Evolutionary conservation across 306 rosid genomes (phyloP).

Genomic region (Rosa lucieae): DNA sequence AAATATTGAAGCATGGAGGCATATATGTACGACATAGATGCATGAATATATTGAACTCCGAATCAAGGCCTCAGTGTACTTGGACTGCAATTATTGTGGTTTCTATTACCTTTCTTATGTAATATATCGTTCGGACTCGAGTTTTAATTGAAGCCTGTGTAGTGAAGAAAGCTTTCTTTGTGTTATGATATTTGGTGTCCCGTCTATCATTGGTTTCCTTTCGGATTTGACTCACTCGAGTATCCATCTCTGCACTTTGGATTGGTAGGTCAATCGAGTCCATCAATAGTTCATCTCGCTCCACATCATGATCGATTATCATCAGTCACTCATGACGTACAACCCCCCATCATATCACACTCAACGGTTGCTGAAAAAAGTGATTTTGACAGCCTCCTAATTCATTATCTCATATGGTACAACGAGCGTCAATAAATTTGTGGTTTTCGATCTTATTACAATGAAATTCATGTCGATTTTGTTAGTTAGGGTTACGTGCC

Average conservation of each 20-base stretch:
- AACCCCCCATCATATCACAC: slow-evolving; percentile 32
- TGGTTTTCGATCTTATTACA: neutral
- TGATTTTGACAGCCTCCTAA: slow-evolving; percentile 50
- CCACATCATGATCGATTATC: slow-evolving; percentile 2
- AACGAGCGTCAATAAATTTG: neutral
- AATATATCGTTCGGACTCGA: neutral
- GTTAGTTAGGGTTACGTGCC: neutral
- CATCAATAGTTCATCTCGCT: slow-evolving; percentile 21
- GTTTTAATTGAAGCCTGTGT: neutral
- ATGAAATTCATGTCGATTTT: neutral
- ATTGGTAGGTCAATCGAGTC: neutral
- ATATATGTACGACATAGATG: neutral
- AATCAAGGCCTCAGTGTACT: neutral
- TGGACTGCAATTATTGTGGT: neutral
- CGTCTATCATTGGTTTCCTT: neutral
- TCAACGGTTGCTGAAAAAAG: slow-evolving; percentile 13
- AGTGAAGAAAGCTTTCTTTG: neutral
- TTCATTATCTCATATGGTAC: neutral
- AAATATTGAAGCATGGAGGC: neutral
- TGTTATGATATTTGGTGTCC: neutral
- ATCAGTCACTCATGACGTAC: slow-evolving; percentile 21
- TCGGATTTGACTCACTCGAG: neutral
- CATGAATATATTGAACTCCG: neutral
- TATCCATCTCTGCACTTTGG: neutral
- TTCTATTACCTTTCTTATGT: neutral